Evolutionary conservation across 495 filamentous ascomycete genomes (phyloP).

Genomic region (Daldinia concentrica): DNA sequence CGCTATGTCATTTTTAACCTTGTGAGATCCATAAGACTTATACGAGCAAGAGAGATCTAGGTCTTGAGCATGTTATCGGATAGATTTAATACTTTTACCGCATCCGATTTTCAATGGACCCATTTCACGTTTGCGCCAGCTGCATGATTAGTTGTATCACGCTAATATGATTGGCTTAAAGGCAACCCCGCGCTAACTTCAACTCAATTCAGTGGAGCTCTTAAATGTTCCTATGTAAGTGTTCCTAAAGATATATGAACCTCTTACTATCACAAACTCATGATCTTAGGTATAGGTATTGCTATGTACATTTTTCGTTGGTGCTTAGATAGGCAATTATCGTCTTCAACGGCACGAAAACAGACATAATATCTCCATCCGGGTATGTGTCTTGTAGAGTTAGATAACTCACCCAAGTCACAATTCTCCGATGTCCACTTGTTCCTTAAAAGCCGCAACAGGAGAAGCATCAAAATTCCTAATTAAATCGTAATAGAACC

Average conservation of each 20-base stretch:
- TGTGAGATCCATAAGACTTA: constrained; percentile 17
- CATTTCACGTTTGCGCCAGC: not conserved
- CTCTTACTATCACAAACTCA: not conserved
- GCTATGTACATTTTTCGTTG: not conserved
- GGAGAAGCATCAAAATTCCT: constrained; percentile 50
- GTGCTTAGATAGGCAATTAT: too few species aligned
- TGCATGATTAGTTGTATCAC: not conserved
- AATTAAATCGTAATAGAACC: constrained; percentile 59
- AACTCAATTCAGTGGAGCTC: constrained; percentile 2
- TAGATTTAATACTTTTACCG: constrained; percentile 20
- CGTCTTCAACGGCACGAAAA: too few species aligned
- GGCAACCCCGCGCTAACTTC: not conserved
- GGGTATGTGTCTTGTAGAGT: too few species aligned
- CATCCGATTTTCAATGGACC: not conserved
- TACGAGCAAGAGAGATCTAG: not conserved
- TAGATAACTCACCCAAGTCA: constrained; percentile 1
- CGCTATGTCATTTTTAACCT: constrained; percentile 16
- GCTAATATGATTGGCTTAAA: not conserved
- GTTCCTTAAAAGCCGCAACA: constrained; percentile 25
- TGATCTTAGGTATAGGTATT: too few species aligned
- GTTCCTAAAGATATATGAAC: not conserved
- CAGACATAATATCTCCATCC: too few species aligned
- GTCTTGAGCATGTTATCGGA: not conserved
- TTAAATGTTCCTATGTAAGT: not conserved
- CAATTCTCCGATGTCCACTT: constrained; percentile 34